Evolutionary conservation across 345 rosid genomes (phyloP).

Genomic region (Eucalyptus caleyi): DNA sequence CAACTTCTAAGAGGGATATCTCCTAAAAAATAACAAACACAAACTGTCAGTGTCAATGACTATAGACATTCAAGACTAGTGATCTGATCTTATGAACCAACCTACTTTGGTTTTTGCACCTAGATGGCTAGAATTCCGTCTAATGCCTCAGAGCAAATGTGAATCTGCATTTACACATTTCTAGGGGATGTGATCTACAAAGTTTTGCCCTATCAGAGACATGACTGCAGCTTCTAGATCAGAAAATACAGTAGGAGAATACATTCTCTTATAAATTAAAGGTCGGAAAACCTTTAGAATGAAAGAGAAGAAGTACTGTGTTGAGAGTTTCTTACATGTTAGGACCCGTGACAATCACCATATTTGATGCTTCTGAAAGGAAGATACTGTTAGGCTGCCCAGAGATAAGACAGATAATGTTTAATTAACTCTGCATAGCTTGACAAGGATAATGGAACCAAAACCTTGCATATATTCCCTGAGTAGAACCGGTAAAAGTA

Average conservation of each 20-base stretch:
- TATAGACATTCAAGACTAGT: not conserved
- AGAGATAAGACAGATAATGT: not conserved
- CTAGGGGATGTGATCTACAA: not conserved
- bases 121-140: not conserved
- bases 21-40: not conserved
- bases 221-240: not conserved
- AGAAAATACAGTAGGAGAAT: not conserved
- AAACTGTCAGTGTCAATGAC: not conserved
- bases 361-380: conserved; percentile 86
- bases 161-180: not conserved
- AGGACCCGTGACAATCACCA: conserved; percentile 87
- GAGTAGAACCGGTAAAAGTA: not conserved
- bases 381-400: conserved; percentile 88
- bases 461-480: not conserved
- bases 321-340: conserved; percentile 56
- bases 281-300: not conserved
- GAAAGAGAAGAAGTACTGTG: not conserved
- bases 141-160: not conserved
- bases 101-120: not conserved
- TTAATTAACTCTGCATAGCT: not conserved
- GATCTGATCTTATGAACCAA: not conserved
- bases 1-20: not conserved
- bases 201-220: not conserved
- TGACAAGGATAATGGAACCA: not conserved
- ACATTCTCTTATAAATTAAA: not conserved